A percentile compares a stretch with the other conserved stretches of the same genome.
Conservation (phyloP, 163 green algal genomes). For the Trebouxiophyceae sp. region DNA sequence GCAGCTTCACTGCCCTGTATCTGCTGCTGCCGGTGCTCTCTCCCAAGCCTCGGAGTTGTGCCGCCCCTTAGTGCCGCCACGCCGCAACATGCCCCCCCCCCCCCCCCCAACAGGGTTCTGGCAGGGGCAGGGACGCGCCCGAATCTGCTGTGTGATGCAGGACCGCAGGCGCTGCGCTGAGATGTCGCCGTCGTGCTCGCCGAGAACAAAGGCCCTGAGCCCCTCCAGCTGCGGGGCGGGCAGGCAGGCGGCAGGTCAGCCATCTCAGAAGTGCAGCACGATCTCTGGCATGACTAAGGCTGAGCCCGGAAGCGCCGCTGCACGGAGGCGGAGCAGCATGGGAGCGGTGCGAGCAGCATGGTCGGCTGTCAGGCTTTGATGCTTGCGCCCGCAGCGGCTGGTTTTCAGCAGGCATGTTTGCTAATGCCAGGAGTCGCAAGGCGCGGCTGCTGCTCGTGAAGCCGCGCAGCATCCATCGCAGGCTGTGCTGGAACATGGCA, state of each 20-base stretch:
- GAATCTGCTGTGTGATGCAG: conserved; percentile 9
- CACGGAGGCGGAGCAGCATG: not conserved
- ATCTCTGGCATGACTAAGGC: not conserved
- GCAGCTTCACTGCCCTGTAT: too few relatives aligned
- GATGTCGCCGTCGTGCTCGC: conserved; percentile 1
- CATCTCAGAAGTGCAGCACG: not conserved
- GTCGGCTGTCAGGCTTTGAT: not conserved
- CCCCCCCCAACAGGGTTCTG: not conserved
- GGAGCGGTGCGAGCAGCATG: not conserved
- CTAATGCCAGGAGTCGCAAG: too few relatives aligned
- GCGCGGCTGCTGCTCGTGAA: too few relatives aligned
- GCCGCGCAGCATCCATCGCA: too few relatives aligned
- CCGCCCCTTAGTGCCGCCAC: not conserved
- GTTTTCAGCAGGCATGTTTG: not conserved
- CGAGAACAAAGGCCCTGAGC: conserved; percentile 2
- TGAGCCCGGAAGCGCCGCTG: not conserved
- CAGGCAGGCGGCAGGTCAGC: too few relatives aligned
- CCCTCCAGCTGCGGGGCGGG: conserved; percentile 26
- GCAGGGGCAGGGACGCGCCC: not conserved
- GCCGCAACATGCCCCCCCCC: not conserved
- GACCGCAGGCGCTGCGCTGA: conserved; percentile 10
- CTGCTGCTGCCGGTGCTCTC: too few relatives aligned
- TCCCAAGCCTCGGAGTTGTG: not conserved
- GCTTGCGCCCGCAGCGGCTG: not conserved
- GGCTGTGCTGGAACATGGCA: too few relatives aligned